Conservation (phyloP, 2,329 filamentous ascomycete species). For the Purpureocillium lavendulum region DNA sequence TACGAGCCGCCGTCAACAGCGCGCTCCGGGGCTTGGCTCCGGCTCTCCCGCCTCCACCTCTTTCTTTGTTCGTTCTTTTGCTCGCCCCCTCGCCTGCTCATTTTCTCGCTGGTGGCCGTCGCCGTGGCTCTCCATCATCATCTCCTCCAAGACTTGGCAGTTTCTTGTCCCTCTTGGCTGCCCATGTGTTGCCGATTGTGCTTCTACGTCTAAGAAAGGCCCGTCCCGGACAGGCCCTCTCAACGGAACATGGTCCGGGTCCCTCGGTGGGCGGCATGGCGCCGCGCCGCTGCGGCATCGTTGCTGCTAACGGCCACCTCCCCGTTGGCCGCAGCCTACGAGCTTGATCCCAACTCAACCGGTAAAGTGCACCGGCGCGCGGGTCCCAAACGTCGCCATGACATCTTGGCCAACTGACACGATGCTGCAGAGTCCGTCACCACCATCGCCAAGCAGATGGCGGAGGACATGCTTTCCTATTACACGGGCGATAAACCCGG, state of each 20-base stretch:
- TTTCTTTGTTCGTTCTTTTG: not conserved
- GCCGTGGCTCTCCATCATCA: not conserved
- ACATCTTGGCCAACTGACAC: slow-evolving; percentile 3
- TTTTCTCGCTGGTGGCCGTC: not conserved
- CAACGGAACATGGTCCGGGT: slow-evolving; percentile 9
- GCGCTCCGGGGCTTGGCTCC: not conserved
- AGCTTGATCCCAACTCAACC: slow-evolving; percentile 27
- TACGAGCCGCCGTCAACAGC: not conserved
- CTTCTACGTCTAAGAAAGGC: slow-evolving; percentile 1
- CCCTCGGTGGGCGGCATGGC: not conserved
- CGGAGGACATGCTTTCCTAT: slow-evolving; percentile 37
- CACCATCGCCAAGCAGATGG: slow-evolving; percentile 38
- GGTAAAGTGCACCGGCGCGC: slow-evolving; percentile 14
- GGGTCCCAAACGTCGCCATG: no score
- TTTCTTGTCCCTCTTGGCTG: not conserved
- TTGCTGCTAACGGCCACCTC: slow-evolving; percentile 16
- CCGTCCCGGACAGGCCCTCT: not conserved
- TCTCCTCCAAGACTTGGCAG: not conserved
- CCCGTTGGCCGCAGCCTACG: slow-evolving; percentile 21
- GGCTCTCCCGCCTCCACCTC: slow-evolving; percentile 1
- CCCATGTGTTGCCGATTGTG: slow-evolving; percentile 4
- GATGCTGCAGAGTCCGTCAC: slow-evolving; percentile 37
- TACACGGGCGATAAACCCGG: slow-evolving; percentile 41
- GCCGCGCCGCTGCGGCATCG: slow-evolving; percentile 10
- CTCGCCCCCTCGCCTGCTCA: not conserved